A percentile compares a stretch with the other conserved stretches of the same genome.
Evolutionary conservation across 2,329 filamentous ascomycete genomes (phyloP).

Genomic region (Metarhizium sp.): DNA sequence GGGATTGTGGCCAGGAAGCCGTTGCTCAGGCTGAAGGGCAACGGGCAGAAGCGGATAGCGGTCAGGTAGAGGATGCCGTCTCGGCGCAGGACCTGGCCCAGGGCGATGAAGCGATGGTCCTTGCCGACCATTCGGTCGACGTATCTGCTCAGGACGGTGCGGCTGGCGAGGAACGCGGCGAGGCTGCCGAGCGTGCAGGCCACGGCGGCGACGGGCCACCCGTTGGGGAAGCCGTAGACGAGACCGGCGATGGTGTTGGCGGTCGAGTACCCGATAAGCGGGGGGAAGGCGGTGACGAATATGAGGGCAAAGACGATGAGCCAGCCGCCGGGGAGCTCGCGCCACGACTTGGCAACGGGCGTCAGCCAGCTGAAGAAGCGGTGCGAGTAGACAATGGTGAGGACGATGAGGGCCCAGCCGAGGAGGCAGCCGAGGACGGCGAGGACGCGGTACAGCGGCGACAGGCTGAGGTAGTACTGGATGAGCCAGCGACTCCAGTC

Average conservation of each 20-base stretch:
- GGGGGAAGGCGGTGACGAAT: slow-evolving; percentile 74
- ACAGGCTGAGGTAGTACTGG: slow-evolving; percentile 44
- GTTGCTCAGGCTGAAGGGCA: slow-evolving; percentile 90
- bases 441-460: slow-evolving; percentile 52
- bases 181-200: slow-evolving; percentile 74
- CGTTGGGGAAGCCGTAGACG: slow-evolving; percentile 47
- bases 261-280: slow-evolving; percentile 78
- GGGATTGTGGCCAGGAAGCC: slow-evolving; percentile 91
- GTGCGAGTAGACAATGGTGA: slow-evolving; percentile 71
- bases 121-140: slow-evolving; percentile 72
- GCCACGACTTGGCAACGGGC: slow-evolving; percentile 69
- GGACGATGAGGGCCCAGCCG: slow-evolving; percentile 46
- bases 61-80: slow-evolving; percentile 84
- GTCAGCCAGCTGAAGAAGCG: slow-evolving; percentile 67
- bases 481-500: slow-evolving; percentile 32
- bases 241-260: slow-evolving; percentile 48
- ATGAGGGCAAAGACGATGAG: slow-evolving; percentile 66
- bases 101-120: slow-evolving; percentile 80
- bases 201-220: slow-evolving; percentile 74
- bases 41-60: slow-evolving; percentile 84
- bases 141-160: slow-evolving; percentile 68
- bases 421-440: slow-evolving; percentile 41
- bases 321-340: slow-evolving; percentile 62
- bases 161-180: slow-evolving; percentile 68
- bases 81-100: slow-evolving; percentile 78